Conservation (phyloP, 495 filamentous ascomycete species). For the Penicillium salamii region DNA sequence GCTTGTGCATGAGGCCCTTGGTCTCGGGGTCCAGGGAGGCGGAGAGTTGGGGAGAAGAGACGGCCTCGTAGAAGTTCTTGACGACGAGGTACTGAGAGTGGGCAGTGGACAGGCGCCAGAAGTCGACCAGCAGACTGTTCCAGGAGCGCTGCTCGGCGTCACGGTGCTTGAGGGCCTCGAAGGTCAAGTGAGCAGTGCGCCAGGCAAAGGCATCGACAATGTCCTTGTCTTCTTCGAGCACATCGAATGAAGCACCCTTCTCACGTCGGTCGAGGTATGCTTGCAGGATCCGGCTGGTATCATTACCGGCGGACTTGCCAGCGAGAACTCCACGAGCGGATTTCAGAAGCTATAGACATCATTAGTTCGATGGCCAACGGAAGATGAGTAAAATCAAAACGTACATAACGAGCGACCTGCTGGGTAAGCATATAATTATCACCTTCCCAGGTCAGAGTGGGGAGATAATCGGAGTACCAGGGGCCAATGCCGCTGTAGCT, state of each 20-base stretch:
- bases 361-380: slow-evolving; percentile 1
- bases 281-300: slow-evolving; percentile 56
- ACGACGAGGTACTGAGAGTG: slow-evolving; percentile 69
- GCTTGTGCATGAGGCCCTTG: slow-evolving; percentile 51
- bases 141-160: slow-evolving; percentile 66
- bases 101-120: slow-evolving; percentile 66
- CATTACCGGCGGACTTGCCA: slow-evolving; percentile 52
- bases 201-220: slow-evolving; percentile 69
- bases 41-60: slow-evolving; percentile 45
- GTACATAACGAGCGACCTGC: slow-evolving; percentile 68
- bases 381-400: slow-evolving; percentile 5
- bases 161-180: slow-evolving; percentile 68
- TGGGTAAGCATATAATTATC: slow-evolving; percentile 80
- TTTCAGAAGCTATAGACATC: slow-evolving; percentile 48
- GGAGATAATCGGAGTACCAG: slow-evolving; percentile 67
- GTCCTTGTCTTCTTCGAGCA: slow-evolving; percentile 59
- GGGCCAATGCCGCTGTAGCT: slow-evolving; percentile 66
- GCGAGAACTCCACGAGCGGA: slow-evolving; percentile 60
- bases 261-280: slow-evolving; percentile 58
- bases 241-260: slow-evolving; percentile 65
- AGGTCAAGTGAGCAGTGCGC: slow-evolving; percentile 66
- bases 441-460: slow-evolving; percentile 62
- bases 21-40: slow-evolving; percentile 52
- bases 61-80: slow-evolving; percentile 69
- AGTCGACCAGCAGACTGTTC: slow-evolving; percentile 70